Conservation (phyloP, 164 flowering plant species). For the Vitis riparia region DNA sequence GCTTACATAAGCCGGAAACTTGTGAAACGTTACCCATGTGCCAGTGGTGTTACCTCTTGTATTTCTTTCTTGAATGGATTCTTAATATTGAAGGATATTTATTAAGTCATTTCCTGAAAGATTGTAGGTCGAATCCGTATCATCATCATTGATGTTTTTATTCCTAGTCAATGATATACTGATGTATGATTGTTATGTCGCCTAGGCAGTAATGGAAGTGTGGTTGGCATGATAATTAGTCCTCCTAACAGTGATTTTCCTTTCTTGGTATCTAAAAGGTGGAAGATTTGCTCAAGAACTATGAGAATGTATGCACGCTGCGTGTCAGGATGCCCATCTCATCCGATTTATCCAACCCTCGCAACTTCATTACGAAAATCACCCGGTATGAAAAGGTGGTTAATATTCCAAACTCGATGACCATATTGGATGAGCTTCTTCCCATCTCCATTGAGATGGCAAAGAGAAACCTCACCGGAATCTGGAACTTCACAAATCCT, state of each 20-base stretch:
- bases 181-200: no score
- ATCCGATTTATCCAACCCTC: slow-evolving; percentile 56
- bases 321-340: slow-evolving; percentile 73
- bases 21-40: no score
- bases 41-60: no score
- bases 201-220: no score
- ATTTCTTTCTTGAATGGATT: no score
- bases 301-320: slow-evolving; percentile 67
- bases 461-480: slow-evolving; percentile 63
- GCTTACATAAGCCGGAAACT: no score
- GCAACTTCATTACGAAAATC: slow-evolving; percentile 69
- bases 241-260: neutral
- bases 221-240: neutral
- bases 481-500: slow-evolving; percentile 70
- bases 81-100: no score
- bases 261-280: slow-evolving; percentile 29
- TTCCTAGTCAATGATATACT: no score
- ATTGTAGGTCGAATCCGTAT: no score
- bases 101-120: no score
- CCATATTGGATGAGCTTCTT: slow-evolving; percentile 64
- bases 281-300: slow-evolving; percentile 58
- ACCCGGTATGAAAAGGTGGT: slow-evolving; percentile 65
- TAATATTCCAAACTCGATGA: slow-evolving; percentile 71
- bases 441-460: slow-evolving; percentile 70
- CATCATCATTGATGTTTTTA: no score